These are phyloP conservation scores for Aquilaria agallochum DNA, from an alignment of 441 rosid species.

Conservation along the genomic window DNA sequence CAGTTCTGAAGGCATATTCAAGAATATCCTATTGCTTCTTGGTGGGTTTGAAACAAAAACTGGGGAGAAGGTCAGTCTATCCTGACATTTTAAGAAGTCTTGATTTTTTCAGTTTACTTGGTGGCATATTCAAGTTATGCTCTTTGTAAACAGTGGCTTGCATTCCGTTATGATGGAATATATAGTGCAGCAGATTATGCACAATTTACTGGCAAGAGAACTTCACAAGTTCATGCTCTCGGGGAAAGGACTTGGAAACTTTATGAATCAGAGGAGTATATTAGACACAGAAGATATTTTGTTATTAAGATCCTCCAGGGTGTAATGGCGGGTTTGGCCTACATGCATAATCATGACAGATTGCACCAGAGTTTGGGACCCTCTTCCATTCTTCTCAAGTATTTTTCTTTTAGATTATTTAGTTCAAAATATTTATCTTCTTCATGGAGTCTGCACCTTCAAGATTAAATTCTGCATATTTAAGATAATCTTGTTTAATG, in stretches of 20 bases:
- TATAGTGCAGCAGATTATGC: conserved; percentile 86
- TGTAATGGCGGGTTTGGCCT: conserved; percentile 76
- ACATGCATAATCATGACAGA: conserved; percentile 80
- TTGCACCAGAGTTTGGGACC: conserved; percentile 98
- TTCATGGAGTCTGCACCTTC: conserved; percentile 6
- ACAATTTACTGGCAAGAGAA: conserved; percentile 57
- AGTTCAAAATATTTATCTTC: conserved; percentile 1
- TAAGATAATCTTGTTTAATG: conserved; percentile 14
- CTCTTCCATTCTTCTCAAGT: conserved; percentile 88
- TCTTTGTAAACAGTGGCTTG: conserved; percentile 73
- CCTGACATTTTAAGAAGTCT: conserved; percentile 14
- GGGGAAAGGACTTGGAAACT: conserved; percentile 56
- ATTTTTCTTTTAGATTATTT: conserved; percentile 21
- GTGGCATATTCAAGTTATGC: conserved; percentile 16
- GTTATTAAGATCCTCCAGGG: conserved; percentile 66
- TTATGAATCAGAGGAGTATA: conserved; percentile 46
- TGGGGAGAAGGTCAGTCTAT: conserved; percentile 78
- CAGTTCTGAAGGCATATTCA: conserved; percentile 46
- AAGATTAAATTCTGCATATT: neutral
- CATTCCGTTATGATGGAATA: conserved; percentile 78
- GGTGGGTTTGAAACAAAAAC: conserved; percentile 92
- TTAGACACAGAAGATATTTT: conserved; percentile 54
- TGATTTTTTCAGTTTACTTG: conserved; percentile 12
- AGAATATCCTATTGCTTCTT: conserved; percentile 63
- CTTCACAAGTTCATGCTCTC: conserved; percentile 31